A percentile compares a stretch with the other conserved stretches of the same genome.
Conservation (phyloP, 2,329 filamentous ascomycete species). For the Colletotrichum liriopes region DNA sequence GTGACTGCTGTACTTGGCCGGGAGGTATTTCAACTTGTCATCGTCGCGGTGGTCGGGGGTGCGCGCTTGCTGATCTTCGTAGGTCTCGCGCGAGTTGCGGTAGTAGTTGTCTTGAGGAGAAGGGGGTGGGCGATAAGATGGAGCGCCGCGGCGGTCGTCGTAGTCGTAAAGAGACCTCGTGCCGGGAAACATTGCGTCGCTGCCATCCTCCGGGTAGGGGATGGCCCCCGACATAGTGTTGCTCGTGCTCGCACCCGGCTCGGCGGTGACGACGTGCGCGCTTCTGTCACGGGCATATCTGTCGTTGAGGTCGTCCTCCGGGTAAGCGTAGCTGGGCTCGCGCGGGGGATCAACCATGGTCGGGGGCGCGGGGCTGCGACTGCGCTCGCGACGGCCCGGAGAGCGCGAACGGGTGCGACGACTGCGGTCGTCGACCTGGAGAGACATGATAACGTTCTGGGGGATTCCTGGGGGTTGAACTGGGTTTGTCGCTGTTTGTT, state of each 20-base stretch:
- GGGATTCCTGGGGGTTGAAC: conserved; percentile 18
- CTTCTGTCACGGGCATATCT: conserved; percentile 47
- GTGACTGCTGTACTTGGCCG: conserved; percentile 62
- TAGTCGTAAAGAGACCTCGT: conserved; percentile 57
- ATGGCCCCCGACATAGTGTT: conserved; percentile 47
- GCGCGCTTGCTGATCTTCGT: conserved; percentile 48
- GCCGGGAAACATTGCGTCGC: conserved; percentile 57
- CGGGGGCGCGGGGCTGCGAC: conserved; percentile 51
- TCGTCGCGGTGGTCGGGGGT: conserved; percentile 47
- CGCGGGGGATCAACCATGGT: conserved; percentile 57
- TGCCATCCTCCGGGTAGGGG: conserved; percentile 58
- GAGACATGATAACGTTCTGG: conserved; percentile 61
- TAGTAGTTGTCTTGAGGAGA: conserved; percentile 55
- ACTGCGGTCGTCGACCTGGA: conserved; percentile 62
- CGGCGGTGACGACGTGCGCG: conserved; percentile 41
- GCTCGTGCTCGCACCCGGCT: conserved; percentile 24
- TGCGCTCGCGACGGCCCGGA: conserved; percentile 57
- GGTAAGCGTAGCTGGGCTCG: conserved; percentile 60
- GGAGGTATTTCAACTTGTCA: conserved; percentile 61
- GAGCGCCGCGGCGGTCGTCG: conserved; percentile 50
- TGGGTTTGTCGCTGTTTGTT: conserved; percentile 36
- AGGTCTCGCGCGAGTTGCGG: conserved; percentile 55
- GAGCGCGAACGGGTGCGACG: conserved; percentile 66
- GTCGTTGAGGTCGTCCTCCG: conserved; percentile 60
- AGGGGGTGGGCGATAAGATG: conserved; percentile 54